These are phyloP conservation scores for Penicillium nucicola DNA, from an alignment of 495 filamentous ascomycete species.

Conservation along the genomic window DNA sequence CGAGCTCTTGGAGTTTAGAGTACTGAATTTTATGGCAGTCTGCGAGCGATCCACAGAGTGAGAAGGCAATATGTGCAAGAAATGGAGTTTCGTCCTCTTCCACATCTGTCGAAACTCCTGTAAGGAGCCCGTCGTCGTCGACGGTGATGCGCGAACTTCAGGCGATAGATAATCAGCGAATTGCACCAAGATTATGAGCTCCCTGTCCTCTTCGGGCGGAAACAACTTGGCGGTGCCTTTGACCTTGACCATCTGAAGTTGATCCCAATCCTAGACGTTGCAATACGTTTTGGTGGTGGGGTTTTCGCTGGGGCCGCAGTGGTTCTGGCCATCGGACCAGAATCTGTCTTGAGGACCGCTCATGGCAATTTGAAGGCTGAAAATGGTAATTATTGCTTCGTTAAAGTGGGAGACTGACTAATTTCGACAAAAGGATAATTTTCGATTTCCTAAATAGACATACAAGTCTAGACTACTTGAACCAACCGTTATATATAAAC, in stretches of 20 bases:
- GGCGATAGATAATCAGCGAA: constrained; percentile 17
- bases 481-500: too few species aligned
- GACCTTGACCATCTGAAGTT: constrained; percentile 16
- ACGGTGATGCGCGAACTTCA: constrained; percentile 16
- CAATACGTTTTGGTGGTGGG: constrained; percentile 11
- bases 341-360: too few species aligned
- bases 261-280: constrained; percentile 24
- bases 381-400: too few species aligned
- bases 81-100: constrained; percentile 19
- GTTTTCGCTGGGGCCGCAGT: constrained; percentile 10
- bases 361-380: too few species aligned
- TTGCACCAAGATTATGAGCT: constrained; percentile 3
- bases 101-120: constrained; percentile 16
- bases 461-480: too few species aligned
- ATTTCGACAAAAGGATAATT: too few species aligned
- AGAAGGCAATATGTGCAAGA: constrained; percentile 19
- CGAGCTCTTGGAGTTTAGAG: constrained; percentile 12
- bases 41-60: constrained; percentile 7
- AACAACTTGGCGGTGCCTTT: constrained; percentile 26
- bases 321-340: constrained; percentile 14
- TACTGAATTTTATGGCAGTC: constrained; percentile 5
- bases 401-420: too few species aligned
- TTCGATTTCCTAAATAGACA: too few species aligned
- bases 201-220: constrained; percentile 14
- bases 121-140: constrained; percentile 18